Evolutionary conservation across 768 basidiomycete species (phyloP), one percentile per base, ranked within the genome.

Genomic region (Terana coerulea): DNA sequence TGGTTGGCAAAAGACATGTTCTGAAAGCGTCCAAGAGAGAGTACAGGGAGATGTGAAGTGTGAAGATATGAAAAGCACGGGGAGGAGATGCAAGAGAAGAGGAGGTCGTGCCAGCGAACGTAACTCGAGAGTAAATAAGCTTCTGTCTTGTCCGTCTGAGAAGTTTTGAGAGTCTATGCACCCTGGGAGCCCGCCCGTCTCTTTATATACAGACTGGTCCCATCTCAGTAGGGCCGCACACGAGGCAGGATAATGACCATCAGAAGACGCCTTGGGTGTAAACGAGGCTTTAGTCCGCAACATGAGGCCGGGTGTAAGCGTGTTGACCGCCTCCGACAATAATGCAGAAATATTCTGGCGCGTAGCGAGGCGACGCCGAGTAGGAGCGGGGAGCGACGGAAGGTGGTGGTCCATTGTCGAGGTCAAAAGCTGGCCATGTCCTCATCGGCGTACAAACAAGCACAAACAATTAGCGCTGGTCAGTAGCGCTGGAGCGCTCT

Each of bases 171-270:
- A 22, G 29, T 43, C 25, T 43, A 43, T 43, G 42, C 24, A n/a
- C 12, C 42, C 26, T 43, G 42, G 42, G 42, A 43, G 29, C 19
- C 19, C 5, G 19, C 9, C 19, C 19, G 26, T 25, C n/a, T 5
- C 24, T 9, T 43, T 43, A 43, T 43, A 43, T 43, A 43, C 26
- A 15, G 42, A 24, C 26, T 29, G 6, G 26, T 43, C 42, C 17
- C 42, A 28, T 28, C 37, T 43, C 42, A 24, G 25, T 43, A 43
- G 42, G 42, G 42, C 26, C 29, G 41, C 49, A 47, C 54, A 55
- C 54, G 54, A 49, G 55, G 56, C 51, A 49, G 45, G 45, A 41
- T 35, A 28, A 51, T 36, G 47, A 17, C 47, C 34, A 54, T 47
- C 51, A 50, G 50, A 54, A 42, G 21, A 29, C 39, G 37, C 34